phyloP scores from a whole-genome alignment of 2,329 filamentous ascomycete genomes.

The Arthroderma sp. region DNA sequence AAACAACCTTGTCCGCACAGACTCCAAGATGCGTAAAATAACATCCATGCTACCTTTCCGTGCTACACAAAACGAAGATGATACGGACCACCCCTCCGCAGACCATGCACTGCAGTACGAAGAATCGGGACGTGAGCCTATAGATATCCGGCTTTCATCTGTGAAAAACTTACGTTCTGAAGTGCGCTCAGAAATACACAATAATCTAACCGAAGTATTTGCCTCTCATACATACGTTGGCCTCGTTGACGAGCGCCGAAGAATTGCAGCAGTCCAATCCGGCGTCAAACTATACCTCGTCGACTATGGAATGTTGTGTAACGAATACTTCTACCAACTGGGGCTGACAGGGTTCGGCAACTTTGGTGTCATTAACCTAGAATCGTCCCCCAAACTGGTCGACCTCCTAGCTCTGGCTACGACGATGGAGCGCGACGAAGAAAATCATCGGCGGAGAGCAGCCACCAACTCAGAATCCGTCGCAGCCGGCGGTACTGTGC shows the following conservation, averaged over 20 bases:
- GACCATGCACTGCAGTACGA: slow-evolving; percentile 55
- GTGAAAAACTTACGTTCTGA: slow-evolving; percentile 70
- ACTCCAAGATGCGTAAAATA: slow-evolving; percentile 80
- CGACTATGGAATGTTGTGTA: slow-evolving; percentile 77
- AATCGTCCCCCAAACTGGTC: slow-evolving; percentile 57
- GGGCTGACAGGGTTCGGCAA: slow-evolving; percentile 93
- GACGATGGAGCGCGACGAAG: slow-evolving; percentile 50
- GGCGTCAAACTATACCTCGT: slow-evolving; percentile 85
- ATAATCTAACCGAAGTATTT: slow-evolving; percentile 74
- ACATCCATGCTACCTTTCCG: slow-evolving; percentile 79
- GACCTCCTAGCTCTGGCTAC: slow-evolving; percentile 62
- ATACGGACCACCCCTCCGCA: slow-evolving; percentile 19
- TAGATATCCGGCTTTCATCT: slow-evolving; percentile 63
- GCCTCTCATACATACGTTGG: slow-evolving; percentile 85
- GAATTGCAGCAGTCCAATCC: slow-evolving; percentile 83
- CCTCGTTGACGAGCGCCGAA: slow-evolving; percentile 72
- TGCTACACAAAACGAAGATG: slow-evolving; percentile 23
- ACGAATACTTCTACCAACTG: slow-evolving; percentile 91
- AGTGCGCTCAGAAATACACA: slow-evolving; percentile 72
- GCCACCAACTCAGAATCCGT: not conserved
- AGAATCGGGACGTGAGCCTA: slow-evolving; percentile 53
- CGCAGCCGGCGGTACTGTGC: slow-evolving; percentile 7
- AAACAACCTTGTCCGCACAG: slow-evolving; percentile 82
- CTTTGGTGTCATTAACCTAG: slow-evolving; percentile 72
- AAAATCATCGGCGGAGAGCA: slow-evolving; percentile 4